Evolutionary conservation across 1,284 basidiomycete species (phyloP).

Genomic region (Cryptococcus sp.): DNA sequence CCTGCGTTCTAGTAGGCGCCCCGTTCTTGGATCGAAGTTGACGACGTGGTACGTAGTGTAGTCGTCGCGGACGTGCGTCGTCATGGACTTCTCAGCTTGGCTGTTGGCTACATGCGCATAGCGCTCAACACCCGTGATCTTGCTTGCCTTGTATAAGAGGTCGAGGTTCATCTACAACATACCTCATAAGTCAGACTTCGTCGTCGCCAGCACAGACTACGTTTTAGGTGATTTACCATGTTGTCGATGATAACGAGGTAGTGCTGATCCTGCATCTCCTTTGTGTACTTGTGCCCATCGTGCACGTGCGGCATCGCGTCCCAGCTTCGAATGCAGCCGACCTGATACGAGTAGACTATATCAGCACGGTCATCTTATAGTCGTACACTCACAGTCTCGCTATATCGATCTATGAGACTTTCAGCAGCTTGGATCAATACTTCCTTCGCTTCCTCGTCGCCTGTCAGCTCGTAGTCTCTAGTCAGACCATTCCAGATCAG

Average conservation of each 20-base stretch:
- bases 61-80: slow-evolving; percentile 35
- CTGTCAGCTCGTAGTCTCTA: slow-evolving; percentile 38
- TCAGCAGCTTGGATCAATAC: slow-evolving; percentile 44
- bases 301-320: slow-evolving; percentile 27
- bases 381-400: slow-evolving; percentile 22
- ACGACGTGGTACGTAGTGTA: slow-evolving; percentile 45
- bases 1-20: slow-evolving; percentile 18
- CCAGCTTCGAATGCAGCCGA: slow-evolving; percentile 43
- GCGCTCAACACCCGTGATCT: slow-evolving; percentile 35
- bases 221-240: slow-evolving; percentile 28
- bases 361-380: not conserved
- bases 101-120: slow-evolving; percentile 38
- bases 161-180: slow-evolving; percentile 44
- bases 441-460: slow-evolving; percentile 26
- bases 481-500: not conserved
- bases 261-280: slow-evolving; percentile 40
- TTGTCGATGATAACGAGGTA: slow-evolving; percentile 49
- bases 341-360: slow-evolving; percentile 9
- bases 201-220: not conserved
- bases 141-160: slow-evolving; percentile 38
- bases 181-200: not conserved
- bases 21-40: slow-evolving; percentile 35
- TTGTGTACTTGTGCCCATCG: slow-evolving; percentile 25
- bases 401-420: slow-evolving; percentile 38
- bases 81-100: slow-evolving; percentile 37